Percentiles rank a stretch among this genome's conserved stretches.
phyloP scores from a whole-genome alignment of 306 rosid genomes.

The Quercus bicolor region DNA sequence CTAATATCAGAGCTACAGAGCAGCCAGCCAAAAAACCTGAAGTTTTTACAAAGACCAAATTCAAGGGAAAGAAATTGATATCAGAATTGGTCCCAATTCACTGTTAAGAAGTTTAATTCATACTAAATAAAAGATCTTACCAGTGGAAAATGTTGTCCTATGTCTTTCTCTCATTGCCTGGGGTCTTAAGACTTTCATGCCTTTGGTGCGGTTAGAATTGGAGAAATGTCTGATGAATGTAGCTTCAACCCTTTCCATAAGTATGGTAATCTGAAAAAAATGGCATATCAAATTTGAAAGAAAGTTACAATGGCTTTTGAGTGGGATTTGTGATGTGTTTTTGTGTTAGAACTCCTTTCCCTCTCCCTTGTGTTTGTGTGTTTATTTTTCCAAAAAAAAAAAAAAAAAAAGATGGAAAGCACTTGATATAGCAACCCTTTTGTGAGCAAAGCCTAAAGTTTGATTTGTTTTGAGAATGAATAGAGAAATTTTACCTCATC shows the following conservation, averaged over 20 bases:
- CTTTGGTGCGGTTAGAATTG: conserved; percentile 60
- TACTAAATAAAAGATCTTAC: conserved; percentile 17
- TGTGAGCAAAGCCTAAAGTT: too few species aligned
- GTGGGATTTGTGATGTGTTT: too few species aligned
- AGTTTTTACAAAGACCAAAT: background rate
- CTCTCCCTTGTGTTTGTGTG: too few species aligned
- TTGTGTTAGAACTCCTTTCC: too few species aligned
- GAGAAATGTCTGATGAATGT: conserved; percentile 57
- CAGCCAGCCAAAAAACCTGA: conserved; percentile 75
- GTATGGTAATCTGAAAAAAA: conserved; percentile 27
- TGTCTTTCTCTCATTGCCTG: conserved; percentile 57
- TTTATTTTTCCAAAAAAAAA: too few species aligned
- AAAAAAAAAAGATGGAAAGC: too few species aligned
- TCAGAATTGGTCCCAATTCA: too few species aligned
- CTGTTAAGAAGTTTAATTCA: too few species aligned
- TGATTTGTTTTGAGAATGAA: too few species aligned
- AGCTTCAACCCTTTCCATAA: conserved; percentile 49
- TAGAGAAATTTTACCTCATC: conserved; percentile 47
- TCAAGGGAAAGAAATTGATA: background rate
- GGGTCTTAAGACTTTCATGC: conserved; percentile 57
- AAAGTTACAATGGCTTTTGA: too few species aligned
- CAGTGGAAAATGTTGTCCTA: conserved; percentile 54
- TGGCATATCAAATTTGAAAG: background rate
- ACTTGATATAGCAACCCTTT: too few species aligned
- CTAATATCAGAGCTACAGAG: conserved; percentile 43